Conservation (phyloP, 345 rosid genomes). For the Pseudoturritis turrita region DNA sequence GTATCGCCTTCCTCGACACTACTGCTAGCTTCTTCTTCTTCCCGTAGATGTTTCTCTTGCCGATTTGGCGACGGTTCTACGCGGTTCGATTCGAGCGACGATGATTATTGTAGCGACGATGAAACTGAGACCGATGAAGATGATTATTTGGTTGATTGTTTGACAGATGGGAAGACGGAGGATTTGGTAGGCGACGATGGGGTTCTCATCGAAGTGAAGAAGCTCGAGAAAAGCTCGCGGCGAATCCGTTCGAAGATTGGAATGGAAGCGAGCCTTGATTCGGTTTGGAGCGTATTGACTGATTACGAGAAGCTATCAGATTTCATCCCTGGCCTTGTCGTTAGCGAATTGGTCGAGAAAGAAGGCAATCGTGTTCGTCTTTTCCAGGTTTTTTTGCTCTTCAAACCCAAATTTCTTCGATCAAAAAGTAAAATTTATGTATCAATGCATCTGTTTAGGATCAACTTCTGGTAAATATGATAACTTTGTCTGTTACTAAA, state of each 20-base stretch:
- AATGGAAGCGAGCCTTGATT: slow-evolving; percentile 63
- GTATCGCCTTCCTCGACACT: not conserved
- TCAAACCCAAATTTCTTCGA: not conserved
- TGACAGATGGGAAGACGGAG: slow-evolving; percentile 37
- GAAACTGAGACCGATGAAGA: slow-evolving; percentile 20
- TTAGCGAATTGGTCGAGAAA: slow-evolving; percentile 73
- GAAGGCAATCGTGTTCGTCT: slow-evolving; percentile 67
- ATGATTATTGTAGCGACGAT: not conserved
- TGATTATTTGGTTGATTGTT: slow-evolving; percentile 25
- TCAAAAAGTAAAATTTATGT: not conserved
- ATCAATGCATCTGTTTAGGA: not conserved
- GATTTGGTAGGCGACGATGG: slow-evolving; percentile 48
- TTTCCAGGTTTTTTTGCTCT: slow-evolving; percentile 48
- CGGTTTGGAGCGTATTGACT: slow-evolving; percentile 72
- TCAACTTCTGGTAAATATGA: not conserved
- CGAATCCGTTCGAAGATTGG: slow-evolving; percentile 66
- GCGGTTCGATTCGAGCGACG: slow-evolving; percentile 9
- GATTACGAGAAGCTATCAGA: slow-evolving; percentile 79
- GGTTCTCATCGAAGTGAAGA: slow-evolving; percentile 49
- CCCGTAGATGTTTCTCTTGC: slow-evolving; percentile 26
- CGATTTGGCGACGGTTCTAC: slow-evolving; percentile 29
- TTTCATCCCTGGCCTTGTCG: slow-evolving; percentile 74
- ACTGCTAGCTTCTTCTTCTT: not conserved
- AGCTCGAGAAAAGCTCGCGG: slow-evolving; percentile 58
- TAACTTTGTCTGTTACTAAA: not conserved